phyloP scores from a whole-genome alignment of 441 rosid genomes.

The Populus hybrid region DNA sequence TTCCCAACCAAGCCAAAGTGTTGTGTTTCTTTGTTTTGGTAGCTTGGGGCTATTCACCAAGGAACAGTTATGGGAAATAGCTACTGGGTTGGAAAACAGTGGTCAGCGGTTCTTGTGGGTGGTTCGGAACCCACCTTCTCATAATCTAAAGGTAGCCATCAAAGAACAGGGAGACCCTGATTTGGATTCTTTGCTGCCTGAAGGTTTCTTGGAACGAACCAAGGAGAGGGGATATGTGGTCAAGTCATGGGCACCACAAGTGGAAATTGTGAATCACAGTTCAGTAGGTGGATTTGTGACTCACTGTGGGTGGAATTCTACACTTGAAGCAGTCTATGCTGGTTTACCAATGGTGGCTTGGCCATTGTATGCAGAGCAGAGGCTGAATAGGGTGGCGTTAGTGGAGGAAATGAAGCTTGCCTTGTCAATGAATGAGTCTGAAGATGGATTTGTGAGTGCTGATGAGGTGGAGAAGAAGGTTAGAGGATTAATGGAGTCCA shows the following conservation, averaged over 20 bases:
- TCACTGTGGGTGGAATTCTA: neutral
- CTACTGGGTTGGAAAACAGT: slow-evolving; percentile 5
- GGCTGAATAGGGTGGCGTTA: too few species aligned
- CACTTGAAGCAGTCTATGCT: too few species aligned
- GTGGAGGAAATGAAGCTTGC: too few species aligned
- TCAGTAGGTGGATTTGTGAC: slow-evolving; percentile 5
- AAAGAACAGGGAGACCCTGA: neutral
- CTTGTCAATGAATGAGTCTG: too few species aligned
- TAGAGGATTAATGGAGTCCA: slow-evolving; percentile 1
- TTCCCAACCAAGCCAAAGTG: neutral
- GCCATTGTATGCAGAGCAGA: too few species aligned
- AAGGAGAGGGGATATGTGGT: slow-evolving; percentile 45
- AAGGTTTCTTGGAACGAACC: slow-evolving; percentile 48
- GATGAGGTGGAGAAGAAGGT: neutral
- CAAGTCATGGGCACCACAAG: slow-evolving; percentile 65
- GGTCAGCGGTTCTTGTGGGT: slow-evolving; percentile 26
- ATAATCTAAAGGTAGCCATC: neutral
- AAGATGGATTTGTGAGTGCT: too few species aligned
- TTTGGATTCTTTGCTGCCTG: slow-evolving; percentile 34
- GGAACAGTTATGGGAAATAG: neutral
- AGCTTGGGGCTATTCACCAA: neutral
- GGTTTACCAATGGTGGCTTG: too few species aligned
- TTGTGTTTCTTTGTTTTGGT: neutral
- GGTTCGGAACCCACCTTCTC: slow-evolving; percentile 10
- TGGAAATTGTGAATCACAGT: slow-evolving; percentile 45